Evolutionary conservation across 1,284 basidiomycete genomes (phyloP).

Genomic region (Somion occarium): DNA sequence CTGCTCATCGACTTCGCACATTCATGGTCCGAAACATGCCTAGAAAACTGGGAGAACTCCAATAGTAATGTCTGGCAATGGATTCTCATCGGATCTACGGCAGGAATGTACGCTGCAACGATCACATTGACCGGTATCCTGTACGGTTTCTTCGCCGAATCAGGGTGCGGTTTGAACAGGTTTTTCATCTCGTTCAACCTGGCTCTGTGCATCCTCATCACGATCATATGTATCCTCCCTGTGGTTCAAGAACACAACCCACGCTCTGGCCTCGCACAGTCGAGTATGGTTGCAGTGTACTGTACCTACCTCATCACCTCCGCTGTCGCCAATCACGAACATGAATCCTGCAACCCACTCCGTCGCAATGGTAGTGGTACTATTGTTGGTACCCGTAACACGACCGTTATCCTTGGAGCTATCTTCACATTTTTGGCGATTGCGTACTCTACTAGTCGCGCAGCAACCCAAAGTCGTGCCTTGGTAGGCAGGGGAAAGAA

Average conservation of each 20-base stretch:
- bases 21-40: slow-evolving; percentile 95
- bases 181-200: slow-evolving; percentile 97
- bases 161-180: slow-evolving; percentile 85
- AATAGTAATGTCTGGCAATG: slow-evolving; percentile 94
- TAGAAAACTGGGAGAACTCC: slow-evolving; percentile 91
- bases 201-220: slow-evolving; percentile 75
- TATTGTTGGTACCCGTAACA: slow-evolving; percentile 73
- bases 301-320: slow-evolving; percentile 96
- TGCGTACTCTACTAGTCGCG: slow-evolving; percentile 94
- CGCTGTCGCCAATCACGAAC: slow-evolving; percentile 90
- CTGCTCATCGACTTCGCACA: slow-evolving; percentile 99
- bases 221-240: slow-evolving; percentile 82
- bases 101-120: slow-evolving; percentile 80
- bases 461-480: slow-evolving; percentile 92
- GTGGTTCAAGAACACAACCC: slow-evolving; percentile 92
- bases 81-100: slow-evolving; percentile 92
- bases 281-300: slow-evolving; percentile 95
- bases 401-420: slow-evolving; percentile 88
- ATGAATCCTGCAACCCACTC: slow-evolving; percentile 88
- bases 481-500: slow-evolving; percentile 74
- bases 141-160: slow-evolving; percentile 88
- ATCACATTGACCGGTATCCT: slow-evolving; percentile 85
- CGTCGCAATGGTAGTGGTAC: slow-evolving; percentile 45
- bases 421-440: slow-evolving; percentile 97
- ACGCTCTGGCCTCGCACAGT: slow-evolving; percentile 91